Evolutionary conservation across 495 filamentous ascomycete species (phyloP).

Genomic region (Hyaloscypha variabilis): DNA sequence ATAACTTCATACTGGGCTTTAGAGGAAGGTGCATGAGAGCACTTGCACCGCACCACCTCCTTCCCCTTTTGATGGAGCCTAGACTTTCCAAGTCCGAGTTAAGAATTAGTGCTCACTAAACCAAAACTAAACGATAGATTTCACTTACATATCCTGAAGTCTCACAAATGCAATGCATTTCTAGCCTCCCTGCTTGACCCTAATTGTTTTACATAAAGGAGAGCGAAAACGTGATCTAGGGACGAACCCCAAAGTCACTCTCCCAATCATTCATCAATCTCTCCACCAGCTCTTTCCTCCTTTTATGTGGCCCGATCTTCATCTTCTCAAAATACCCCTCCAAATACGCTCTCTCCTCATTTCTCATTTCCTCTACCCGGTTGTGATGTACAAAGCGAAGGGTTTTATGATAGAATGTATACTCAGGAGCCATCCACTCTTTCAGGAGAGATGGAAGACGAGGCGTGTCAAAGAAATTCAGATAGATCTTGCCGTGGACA

Average conservation of each 20-base stretch:
- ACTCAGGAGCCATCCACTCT: background rate
- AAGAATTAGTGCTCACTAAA: too few species aligned
- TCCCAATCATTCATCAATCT: background rate
- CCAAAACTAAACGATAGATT: too few species aligned
- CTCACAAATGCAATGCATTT: too few species aligned
- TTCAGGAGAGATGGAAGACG: background rate
- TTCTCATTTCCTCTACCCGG: background rate
- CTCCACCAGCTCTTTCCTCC: background rate
- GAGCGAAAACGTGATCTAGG: background rate
- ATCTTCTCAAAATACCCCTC: constrained; percentile 1
- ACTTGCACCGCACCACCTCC: too few species aligned
- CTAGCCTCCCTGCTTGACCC: too few species aligned
- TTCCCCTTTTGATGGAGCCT: too few species aligned
- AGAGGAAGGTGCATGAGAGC: too few species aligned
- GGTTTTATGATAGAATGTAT: background rate
- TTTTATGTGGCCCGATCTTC: background rate
- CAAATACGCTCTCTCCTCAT: background rate
- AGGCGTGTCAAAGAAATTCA: background rate
- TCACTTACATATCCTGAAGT: too few species aligned
- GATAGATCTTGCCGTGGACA: background rate
- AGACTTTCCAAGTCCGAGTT: too few species aligned
- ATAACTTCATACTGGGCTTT: too few species aligned
- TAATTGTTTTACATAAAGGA: too few species aligned
- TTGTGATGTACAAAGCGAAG: background rate
- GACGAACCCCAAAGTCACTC: background rate